Conservation (phyloP, 108 stramenopile genomes). For the Aurantiochytrium sp. region DNA sequence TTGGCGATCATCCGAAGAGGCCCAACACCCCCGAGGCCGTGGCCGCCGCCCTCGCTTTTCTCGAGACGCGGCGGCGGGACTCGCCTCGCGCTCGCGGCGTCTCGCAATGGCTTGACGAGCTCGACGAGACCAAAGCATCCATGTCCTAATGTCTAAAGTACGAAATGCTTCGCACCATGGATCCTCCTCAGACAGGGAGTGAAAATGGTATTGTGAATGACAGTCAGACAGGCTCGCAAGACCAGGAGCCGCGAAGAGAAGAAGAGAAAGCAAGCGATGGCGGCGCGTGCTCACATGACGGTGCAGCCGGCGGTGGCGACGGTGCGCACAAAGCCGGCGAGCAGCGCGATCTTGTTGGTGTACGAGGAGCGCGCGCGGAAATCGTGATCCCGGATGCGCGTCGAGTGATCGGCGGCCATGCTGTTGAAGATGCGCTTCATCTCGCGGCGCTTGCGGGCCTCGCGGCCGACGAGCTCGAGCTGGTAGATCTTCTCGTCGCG, state of each 20-base stretch:
- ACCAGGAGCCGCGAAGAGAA: too few species aligned
- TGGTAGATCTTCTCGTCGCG: slow-evolving; percentile 27
- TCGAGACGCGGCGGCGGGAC: neutral
- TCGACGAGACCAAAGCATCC: neutral
- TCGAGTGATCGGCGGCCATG: slow-evolving; percentile 6
- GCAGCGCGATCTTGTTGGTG: slow-evolving; percentile 18
- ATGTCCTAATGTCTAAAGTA: neutral
- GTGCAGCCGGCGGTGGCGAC: slow-evolving; percentile 20
- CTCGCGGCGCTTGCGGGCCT: neutral
- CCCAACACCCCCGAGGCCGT: neutral
- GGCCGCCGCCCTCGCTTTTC: neutral
- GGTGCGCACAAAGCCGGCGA: slow-evolving; percentile 28
- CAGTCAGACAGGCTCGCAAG: too few species aligned
- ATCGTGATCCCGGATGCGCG: neutral
- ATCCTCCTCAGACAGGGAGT: neutral
- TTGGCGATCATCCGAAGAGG: too few species aligned
- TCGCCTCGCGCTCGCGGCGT: neutral
- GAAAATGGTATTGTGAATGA: too few species aligned
- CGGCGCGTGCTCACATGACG: neutral
- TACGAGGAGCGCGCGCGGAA: neutral
- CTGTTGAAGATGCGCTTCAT: slow-evolving; percentile 22
- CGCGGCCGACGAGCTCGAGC: slow-evolving; percentile 4
- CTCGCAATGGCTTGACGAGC: neutral
- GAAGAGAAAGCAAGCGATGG: too few species aligned
- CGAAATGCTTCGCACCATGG: too few species aligned